Conservation (phyloP, 2,329 filamentous ascomycete species). For the Camptophora hylomeconis region DNA sequence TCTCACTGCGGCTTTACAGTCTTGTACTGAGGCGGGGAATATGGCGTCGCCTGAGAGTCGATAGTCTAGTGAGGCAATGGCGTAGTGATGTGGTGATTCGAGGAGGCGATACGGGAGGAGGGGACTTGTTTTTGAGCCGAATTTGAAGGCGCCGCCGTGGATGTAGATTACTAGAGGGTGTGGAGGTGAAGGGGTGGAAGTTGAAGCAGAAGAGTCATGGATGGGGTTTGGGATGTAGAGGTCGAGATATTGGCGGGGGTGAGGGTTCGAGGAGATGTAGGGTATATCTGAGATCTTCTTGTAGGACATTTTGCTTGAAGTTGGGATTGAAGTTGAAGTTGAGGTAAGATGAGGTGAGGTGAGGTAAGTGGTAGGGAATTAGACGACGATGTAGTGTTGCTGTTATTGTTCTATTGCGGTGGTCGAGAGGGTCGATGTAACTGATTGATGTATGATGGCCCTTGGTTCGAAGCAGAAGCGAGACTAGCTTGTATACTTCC, state of each 20-base stretch:
- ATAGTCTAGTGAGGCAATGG: conserved; percentile 8
- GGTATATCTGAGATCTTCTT: conserved; percentile 1
- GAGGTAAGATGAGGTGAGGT: too few relatives aligned
- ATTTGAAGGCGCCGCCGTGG: conserved; percentile 6
- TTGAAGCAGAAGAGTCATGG: too few relatives aligned
- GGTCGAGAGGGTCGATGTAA: too few relatives aligned
- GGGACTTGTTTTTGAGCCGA: conserved; percentile 4
- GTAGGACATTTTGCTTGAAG: too few relatives aligned
- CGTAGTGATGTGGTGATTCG: conserved; percentile 5
- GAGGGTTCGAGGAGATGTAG: conserved; percentile 1
- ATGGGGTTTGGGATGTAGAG: conserved; percentile 6
- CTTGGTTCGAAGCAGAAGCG: too few relatives aligned
- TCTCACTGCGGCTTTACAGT: conserved; percentile 8
- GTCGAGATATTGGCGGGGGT: conserved; percentile 7
- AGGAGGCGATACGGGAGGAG: conserved; percentile 3
- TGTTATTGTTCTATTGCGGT: too few relatives aligned
- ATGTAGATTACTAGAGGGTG: conserved; percentile 9
- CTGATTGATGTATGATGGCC: too few relatives aligned
- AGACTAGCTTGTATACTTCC: too few relatives aligned
- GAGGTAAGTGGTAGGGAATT: too few relatives aligned
- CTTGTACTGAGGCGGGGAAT: conserved; percentile 7
- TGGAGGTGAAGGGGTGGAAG: neutral
- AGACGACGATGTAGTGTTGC: too few relatives aligned
- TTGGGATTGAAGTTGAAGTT: too few relatives aligned
- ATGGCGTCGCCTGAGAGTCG: conserved; percentile 7